Conservation (phyloP, 495 filamentous ascomycete genomes). For the Cudoniella acicularis region DNA sequence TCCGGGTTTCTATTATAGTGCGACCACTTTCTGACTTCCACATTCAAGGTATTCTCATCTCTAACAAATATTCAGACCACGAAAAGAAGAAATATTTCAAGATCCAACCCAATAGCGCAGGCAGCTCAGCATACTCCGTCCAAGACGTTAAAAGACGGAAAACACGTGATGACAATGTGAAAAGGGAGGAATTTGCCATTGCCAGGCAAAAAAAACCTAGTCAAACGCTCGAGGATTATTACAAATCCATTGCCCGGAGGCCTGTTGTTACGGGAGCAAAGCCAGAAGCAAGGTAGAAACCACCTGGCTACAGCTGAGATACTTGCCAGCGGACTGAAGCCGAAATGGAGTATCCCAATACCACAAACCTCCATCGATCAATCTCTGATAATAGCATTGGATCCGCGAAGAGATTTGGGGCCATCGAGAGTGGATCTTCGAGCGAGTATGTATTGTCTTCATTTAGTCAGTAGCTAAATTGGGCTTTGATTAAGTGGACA, state of each 20-base stretch:
- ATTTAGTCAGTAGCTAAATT: neutral
- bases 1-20: slow-evolving; percentile 26
- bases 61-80: slow-evolving; percentile 11
- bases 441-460: neutral
- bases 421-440: slow-evolving; percentile 3
- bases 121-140: slow-evolving; percentile 19
- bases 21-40: too few species aligned
- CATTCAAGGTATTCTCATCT: too few species aligned
- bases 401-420: too few species aligned
- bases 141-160: slow-evolving; percentile 23
- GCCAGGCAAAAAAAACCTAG: slow-evolving; percentile 12
- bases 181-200: neutral
- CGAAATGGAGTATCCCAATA: too few species aligned
- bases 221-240: slow-evolving; percentile 3
- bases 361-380: too few species aligned
- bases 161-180: slow-evolving; percentile 10
- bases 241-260: slow-evolving; percentile 14
- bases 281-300: neutral
- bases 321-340: too few species aligned
- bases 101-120: slow-evolving; percentile 12
- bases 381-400: too few species aligned
- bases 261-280: slow-evolving; percentile 13
- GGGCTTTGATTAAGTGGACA: too few species aligned
- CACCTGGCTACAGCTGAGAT: too few species aligned
- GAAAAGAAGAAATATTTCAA: slow-evolving; percentile 28